Evolutionary conservation across 1,284 basidiomycete genomes (phyloP), one percentile per base, ranked within the genome.

Genomic region (Melampsora americana): DNA sequence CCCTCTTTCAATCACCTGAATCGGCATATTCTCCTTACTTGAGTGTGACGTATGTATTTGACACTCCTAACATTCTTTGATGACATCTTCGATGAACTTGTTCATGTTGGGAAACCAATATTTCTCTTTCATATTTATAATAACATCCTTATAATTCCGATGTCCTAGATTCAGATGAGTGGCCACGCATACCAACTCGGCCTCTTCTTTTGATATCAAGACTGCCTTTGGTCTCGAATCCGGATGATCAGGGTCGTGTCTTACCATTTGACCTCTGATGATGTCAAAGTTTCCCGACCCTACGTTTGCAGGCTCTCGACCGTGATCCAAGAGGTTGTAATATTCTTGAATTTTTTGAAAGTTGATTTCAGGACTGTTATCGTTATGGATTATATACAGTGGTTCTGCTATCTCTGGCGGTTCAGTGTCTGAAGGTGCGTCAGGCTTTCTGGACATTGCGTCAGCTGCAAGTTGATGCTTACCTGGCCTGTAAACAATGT

Each of bases 391-490:
- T 3, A 44, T 14, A 14, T 14, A 69, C 1, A 69, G 18, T 1
- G 53, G 60, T 35, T 56, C 14, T 6, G 28, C 28, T 7, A 39
- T 12, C 44, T 69, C 53, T 60, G 68, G 53, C 1, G 68, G 68
- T 11, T 60, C 56, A n/a, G 2, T 20, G 23, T 69, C 53, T 7
- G 9, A 39, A n/a, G 50, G 32, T 14, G 28, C 23, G 42, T 70
- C 30, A 11, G 69, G 69, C 30, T 62, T 70, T 28, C 39, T 42
- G 35, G 69, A 70, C 5, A 70, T 20, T 3, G 59, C 28, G 18
- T 70, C 53, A 14, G 69, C 69, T 3, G 67, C 69, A 39, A 69
- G 30, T 23, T 69, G 68, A 39, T 69, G 39, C 28, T 28, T 16
- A 28, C 68, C 68, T 11, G 68, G 68, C 16, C 20, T 39, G 32